Evolutionary conservation across 2,329 filamentous ascomycete genomes (phyloP), one percentile per base, ranked within the genome.

Genomic region (Ceratocystis cacaofunesta): DNA sequence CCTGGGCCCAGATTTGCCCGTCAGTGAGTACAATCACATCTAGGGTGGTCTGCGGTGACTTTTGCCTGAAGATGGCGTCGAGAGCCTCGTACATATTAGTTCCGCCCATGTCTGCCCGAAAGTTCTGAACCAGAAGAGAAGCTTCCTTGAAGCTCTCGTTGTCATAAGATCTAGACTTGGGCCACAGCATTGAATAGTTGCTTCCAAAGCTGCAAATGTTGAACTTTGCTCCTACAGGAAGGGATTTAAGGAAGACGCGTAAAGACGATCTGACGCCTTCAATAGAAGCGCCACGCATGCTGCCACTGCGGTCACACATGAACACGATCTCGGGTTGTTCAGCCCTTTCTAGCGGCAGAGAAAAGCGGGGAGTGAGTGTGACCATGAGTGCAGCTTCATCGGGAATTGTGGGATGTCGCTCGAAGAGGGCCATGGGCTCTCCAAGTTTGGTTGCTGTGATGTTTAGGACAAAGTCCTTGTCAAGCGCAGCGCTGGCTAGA

Each of bases 171-270:
- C 74, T 72, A 1, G 81, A 83, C 32, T 72, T 61, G 3, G 65
- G 61, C 76, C 78, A 85, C 5, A 84, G 72, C 63, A 82, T 81
- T 1, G 70, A 68, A 67, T 77, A 74, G 0, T 5, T 46, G 0
- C 72, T 76, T 12, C 86, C 86, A 63, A 89, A 89, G 3, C 84
- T 86, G 71, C 83, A 86, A 64, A 89, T 85, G 71, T 89, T 88
- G 77, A 89, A 89, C 70, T 82, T 82, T 68, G 82, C 77, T 4
- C 84, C 83, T 1, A 85, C 69, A 0, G 85, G 85, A 1, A 89
- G 75, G 0, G 84, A 87, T 71, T 85, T 86, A 66, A 88, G 74
- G 69, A 88, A 88, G 25, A 88, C 75, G 4, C 80, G 78, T 25
- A 88, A 75, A 0, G 85, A 84, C 1, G 78, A 74, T 28, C 78